A percentile compares a stretch with the other conserved stretches of the same genome.
These are phyloP conservation scores for Penicillium decumbens DNA, from an alignment of 2,329 filamentous ascomycete species.

Conservation along the genomic window DNA sequence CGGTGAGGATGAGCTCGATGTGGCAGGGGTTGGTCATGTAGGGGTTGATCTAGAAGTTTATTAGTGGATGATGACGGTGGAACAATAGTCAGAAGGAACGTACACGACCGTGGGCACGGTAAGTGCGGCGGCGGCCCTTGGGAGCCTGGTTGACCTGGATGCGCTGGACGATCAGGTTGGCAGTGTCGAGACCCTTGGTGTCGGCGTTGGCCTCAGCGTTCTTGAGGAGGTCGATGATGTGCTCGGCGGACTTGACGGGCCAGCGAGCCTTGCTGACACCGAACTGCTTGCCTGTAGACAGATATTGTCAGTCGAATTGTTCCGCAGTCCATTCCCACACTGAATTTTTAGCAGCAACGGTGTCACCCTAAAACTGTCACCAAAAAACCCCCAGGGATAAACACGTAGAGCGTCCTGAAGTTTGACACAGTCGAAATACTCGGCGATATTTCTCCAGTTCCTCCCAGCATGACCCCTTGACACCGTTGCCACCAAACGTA, in stretches of 20 bases:
- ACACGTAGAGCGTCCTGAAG: background rate
- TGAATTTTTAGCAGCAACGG: conserved; percentile 14
- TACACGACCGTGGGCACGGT: conserved; percentile 99
- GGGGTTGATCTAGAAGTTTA: conserved; percentile 80
- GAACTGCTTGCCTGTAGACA: conserved; percentile 82
- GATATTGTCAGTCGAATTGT: conserved; percentile 16
- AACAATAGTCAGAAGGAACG: conserved; percentile 43
- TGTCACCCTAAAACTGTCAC: conserved; percentile 8
- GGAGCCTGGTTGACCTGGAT: conserved; percentile 99
- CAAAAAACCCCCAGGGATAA: background rate
- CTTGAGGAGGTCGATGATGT: conserved; percentile 93
- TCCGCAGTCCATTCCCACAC: conserved; percentile 2
- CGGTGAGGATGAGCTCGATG: conserved; percentile 99
- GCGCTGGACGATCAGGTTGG: conserved; percentile 98
- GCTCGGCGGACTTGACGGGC: conserved; percentile 98
- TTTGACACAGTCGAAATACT: conserved; percentile 6
- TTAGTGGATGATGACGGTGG: background rate
- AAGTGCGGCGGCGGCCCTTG: conserved; percentile 98
- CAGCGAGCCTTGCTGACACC: conserved; percentile 97
- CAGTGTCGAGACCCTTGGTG: conserved; percentile 94
- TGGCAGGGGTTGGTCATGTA: conserved; percentile 99
- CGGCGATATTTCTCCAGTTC: conserved; percentile 1
- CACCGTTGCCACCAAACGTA: conserved; percentile 12
- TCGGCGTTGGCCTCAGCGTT: conserved; percentile 97
- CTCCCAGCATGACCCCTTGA: conserved; percentile 2